Evolutionary conservation across 257 asterid species (phyloP).

Genomic region (Thymus quinquecostatus): DNA sequence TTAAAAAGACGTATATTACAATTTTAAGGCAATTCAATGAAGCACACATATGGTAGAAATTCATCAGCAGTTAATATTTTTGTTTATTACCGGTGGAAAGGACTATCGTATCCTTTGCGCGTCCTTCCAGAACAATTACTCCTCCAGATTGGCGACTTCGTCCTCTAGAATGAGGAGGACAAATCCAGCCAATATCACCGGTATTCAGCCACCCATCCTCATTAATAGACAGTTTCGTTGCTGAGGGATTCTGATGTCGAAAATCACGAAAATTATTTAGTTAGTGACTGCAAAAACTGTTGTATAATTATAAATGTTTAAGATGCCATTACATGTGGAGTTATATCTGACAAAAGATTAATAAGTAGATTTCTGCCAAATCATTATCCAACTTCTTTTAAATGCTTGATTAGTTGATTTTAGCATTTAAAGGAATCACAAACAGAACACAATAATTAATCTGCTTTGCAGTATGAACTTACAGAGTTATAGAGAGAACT

Average conservation of each 20-base stretch:
- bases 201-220: slow-evolving; percentile 88
- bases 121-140: slow-evolving; percentile 88
- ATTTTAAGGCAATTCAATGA: not conserved
- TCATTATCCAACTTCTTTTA: not conserved
- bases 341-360: not conserved
- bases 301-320: not conserved
- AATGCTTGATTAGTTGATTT: no score
- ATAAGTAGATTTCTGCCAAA: not conserved
- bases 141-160: slow-evolving; percentile 82
- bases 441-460: not conserved
- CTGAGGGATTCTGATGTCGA: slow-evolving; percentile 57
- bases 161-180: slow-evolving; percentile 76
- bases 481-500: no score
- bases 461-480: not conserved
- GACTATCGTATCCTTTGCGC: slow-evolving; percentile 94
- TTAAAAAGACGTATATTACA: not conserved
- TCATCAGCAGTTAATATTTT: not conserved
- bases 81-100: slow-evolving; percentile 72
- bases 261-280: not conserved
- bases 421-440: not conserved
- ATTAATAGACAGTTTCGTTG: slow-evolving; percentile 73
- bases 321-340: slow-evolving; percentile 9
- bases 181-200: slow-evolving; percentile 96
- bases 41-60: not conserved
- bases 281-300: not conserved